Evolutionary conservation across 257 asterid species (phyloP).

Genomic region (Ilex asprella): DNA sequence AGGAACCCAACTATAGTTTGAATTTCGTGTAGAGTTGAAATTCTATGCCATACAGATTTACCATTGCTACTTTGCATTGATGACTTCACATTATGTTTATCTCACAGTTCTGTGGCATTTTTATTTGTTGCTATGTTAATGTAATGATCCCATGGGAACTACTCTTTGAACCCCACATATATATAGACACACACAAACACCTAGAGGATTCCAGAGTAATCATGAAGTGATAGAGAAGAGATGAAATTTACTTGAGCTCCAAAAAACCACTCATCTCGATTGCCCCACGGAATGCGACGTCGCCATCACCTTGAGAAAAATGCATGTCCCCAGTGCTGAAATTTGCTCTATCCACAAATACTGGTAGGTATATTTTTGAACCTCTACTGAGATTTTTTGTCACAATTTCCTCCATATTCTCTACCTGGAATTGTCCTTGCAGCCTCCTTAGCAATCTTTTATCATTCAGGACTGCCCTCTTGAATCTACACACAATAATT

Average conservation of each 20-base stretch:
- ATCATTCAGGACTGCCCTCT: slow-evolving; percentile 79
- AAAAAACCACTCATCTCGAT: slow-evolving; percentile 97
- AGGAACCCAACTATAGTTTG: too few species aligned
- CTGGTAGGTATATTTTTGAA: slow-evolving; percentile 88
- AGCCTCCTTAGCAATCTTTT: slow-evolving; percentile 74
- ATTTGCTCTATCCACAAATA: slow-evolving; percentile 93
- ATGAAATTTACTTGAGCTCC: slow-evolving; percentile 72
- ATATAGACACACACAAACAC: too few species aligned
- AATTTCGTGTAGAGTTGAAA: too few species aligned
- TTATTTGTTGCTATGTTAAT: too few species aligned
- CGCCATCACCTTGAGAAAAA: slow-evolving; percentile 96
- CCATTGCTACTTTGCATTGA: too few species aligned
- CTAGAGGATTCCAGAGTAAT: not conserved
- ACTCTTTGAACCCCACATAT: too few species aligned
- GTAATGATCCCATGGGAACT: too few species aligned
- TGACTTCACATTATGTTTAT: too few species aligned
- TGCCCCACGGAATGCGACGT: slow-evolving; percentile 92
- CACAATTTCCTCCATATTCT: slow-evolving; percentile 95
- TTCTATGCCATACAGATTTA: too few species aligned
- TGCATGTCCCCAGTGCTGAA: slow-evolving; percentile 98
- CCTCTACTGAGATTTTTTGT: slow-evolving; percentile 95
- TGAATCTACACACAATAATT: slow-evolving; percentile 40
- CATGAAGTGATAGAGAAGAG: slow-evolving; percentile 1
- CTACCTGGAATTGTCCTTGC: slow-evolving; percentile 95
- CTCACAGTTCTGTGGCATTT: too few species aligned